A percentile compares a stretch with the other conserved stretches of the same genome.
phyloP scores from a whole-genome alignment of 768 basidiomycete genomes.

The Kwoniella pini region DNA sequence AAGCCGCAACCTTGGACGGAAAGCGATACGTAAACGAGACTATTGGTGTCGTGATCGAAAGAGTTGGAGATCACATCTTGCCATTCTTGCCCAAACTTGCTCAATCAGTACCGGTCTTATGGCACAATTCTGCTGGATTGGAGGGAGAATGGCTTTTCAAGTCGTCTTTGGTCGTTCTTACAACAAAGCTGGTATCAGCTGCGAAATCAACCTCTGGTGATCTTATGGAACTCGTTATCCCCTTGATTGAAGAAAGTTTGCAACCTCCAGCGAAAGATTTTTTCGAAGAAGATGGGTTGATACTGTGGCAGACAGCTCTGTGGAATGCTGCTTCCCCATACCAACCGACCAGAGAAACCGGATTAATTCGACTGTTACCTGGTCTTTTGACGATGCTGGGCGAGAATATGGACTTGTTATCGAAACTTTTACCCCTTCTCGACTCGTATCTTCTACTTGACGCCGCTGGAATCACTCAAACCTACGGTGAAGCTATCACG shows the following conservation, averaged over 20 bases:
- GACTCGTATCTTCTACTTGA: constrained; percentile 52
- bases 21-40: constrained; percentile 49
- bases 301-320: constrained; percentile 49
- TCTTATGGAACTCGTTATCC: constrained; percentile 51
- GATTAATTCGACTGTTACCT: constrained; percentile 45
- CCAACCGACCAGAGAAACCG: constrained; percentile 35
- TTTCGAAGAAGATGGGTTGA: constrained; percentile 53
- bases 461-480: constrained; percentile 38
- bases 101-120: constrained; percentile 49
- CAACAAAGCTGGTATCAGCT: constrained; percentile 46
- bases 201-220: constrained; percentile 43
- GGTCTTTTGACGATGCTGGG: constrained; percentile 42
- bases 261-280: constrained; percentile 50
- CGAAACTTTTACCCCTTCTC: constrained; percentile 34
- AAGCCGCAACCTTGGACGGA: constrained; percentile 46
- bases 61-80: constrained; percentile 44
- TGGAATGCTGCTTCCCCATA: constrained; percentile 46
- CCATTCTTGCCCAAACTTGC: constrained; percentile 44
- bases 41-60: constrained; percentile 51
- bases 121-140: constrained; percentile 45
- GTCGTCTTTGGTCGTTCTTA: constrained; percentile 49
- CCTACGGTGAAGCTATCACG: constrained; percentile 34
- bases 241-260: constrained; percentile 52
- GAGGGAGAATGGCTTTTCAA: constrained; percentile 56
- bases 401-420: constrained; percentile 47